phyloP scores from a whole-genome alignment of 106 monocot genomes.

The Dendrobium huoshanense region DNA sequence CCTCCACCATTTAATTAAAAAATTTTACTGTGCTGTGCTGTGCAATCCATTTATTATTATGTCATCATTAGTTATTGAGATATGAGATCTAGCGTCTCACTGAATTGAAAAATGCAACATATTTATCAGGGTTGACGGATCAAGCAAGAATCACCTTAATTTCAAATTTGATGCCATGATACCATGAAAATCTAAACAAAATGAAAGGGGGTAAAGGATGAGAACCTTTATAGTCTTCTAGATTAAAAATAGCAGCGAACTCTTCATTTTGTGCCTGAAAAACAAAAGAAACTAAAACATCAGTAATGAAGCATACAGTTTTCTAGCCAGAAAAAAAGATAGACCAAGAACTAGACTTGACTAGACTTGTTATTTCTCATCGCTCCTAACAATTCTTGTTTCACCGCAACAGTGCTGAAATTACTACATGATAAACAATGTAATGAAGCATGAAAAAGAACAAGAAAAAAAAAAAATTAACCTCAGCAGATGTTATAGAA shows the following conservation, averaged over 20 bases:
- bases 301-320: constrained; percentile 2
- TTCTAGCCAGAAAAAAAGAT: background rate
- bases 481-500: background rate
- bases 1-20: background rate
- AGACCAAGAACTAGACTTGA: background rate
- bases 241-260: constrained; percentile 77
- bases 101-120: background rate
- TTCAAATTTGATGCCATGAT: background rate
- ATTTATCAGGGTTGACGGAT: background rate
- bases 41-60: background rate
- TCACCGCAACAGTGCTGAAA: background rate
- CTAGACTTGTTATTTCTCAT: background rate
- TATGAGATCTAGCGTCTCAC: background rate
- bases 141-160: background rate
- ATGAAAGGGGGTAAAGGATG: background rate
- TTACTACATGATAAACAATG: background rate
- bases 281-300: constrained; percentile 4
- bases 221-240: constrained; percentile 87
- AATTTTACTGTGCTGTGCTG: background rate
- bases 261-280: constrained; percentile 89
- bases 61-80: background rate
- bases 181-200: background rate
- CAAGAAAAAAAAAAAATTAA: background rate
- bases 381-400: background rate
- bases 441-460: background rate